Percentiles rank a stretch among this genome's conserved stretches.
phyloP scores from a whole-genome alignment of 257 asterid species.

The Ajuga chamaepitys region DNA sequence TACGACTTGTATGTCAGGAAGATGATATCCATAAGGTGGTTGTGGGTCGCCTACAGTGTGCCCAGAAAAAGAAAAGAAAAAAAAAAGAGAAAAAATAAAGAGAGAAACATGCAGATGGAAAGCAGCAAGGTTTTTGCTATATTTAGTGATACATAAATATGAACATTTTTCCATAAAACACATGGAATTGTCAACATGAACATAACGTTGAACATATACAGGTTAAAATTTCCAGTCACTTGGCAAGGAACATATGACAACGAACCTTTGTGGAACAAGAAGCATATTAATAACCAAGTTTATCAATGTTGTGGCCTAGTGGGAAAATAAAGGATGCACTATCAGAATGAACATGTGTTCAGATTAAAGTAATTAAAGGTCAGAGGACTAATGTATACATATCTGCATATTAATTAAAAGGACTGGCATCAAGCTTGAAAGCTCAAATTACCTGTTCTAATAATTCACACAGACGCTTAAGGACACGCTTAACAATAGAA shows the following conservation, averaged over 20 bases:
- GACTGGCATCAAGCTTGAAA: neutral
- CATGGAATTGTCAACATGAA: neutral
- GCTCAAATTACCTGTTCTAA: conserved; percentile 65
- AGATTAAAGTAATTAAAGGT: conserved; percentile 2
- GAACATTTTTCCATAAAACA: neutral
- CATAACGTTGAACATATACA: neutral
- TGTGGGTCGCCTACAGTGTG: neutral
- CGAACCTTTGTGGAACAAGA: conserved; percentile 2
- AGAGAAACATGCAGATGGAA: neutral
- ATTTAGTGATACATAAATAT: neutral
- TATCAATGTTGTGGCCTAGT: neutral
- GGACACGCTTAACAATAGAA: conserved; percentile 73
- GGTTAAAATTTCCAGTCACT: neutral
- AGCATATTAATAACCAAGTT: conserved; percentile 5
- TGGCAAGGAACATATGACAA: neutral
- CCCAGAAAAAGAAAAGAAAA: too few relatives aligned
- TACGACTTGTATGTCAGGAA: neutral
- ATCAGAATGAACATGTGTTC: conserved; percentile 4
- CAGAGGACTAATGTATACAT: neutral
- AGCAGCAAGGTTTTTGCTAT: neutral
- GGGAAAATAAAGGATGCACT: conserved; percentile 1
- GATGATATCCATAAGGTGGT: neutral
- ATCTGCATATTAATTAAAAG: neutral
- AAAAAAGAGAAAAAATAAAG: neutral
- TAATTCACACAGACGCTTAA: conserved; percentile 64